These are phyloP conservation scores for Thelonectria discophora DNA, from an alignment of 2,329 filamentous ascomycete genomes.

Conservation along the genomic window DNA sequence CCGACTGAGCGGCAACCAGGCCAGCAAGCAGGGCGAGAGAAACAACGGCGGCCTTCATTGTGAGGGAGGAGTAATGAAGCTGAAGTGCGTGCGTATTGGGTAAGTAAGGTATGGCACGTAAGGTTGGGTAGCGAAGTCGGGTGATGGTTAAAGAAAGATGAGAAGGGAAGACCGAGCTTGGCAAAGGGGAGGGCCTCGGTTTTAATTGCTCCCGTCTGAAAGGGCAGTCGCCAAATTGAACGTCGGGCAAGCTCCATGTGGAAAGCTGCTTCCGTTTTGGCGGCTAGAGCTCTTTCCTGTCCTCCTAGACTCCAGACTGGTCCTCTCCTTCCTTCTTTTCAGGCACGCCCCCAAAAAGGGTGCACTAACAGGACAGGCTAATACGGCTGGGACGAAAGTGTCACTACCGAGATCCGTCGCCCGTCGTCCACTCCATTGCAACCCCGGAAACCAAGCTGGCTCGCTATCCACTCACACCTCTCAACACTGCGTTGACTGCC, in stretches of 20 bases:
- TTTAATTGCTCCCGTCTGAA: conserved; percentile 14
- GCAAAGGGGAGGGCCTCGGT: neutral
- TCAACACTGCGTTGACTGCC: too few relatives aligned
- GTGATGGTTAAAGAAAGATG: neutral
- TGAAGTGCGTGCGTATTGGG: too few relatives aligned
- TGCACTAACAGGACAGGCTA: too few relatives aligned
- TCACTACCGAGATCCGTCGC: too few relatives aligned
- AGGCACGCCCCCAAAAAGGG: too few relatives aligned
- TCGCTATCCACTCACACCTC: neutral
- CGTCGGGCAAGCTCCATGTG: neutral
- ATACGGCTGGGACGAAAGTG: too few relatives aligned
- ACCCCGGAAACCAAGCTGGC: neutral
- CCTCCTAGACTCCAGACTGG: too few relatives aligned
- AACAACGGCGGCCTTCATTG: conserved; percentile 50
- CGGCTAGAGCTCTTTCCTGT: too few relatives aligned
- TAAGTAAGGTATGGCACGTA: neutral
- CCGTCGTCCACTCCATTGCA: too few relatives aligned
- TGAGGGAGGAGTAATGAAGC: conserved; percentile 31
- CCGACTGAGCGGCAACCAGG: conserved; percentile 47
- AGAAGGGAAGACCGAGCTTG: neutral
- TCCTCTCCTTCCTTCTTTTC: too few relatives aligned
- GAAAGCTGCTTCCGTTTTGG: too few relatives aligned
- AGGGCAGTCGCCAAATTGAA: neutral
- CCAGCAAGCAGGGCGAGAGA: conserved; percentile 44
- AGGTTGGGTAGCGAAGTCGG: neutral